phyloP scores from a whole-genome alignment of 2,329 filamentous ascomycete genomes.

The Penicillium sp. region DNA sequence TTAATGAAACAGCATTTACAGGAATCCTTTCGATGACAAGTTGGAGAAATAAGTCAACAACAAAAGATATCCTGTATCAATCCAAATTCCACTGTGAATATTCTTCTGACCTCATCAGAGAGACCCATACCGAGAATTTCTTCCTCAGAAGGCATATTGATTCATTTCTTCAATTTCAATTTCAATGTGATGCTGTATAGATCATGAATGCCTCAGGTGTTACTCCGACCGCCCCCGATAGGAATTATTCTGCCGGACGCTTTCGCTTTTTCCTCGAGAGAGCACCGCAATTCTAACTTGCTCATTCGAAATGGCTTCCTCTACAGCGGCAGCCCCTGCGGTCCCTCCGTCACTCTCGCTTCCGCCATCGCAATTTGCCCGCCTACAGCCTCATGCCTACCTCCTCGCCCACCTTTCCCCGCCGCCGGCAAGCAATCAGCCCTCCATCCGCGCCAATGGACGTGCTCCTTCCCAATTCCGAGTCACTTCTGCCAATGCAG shows the following conservation, averaged over 20 bases:
- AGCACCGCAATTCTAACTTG: conserved; percentile 9
- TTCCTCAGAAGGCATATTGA: no score
- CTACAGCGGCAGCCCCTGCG: conserved; percentile 19
- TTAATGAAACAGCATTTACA: no score
- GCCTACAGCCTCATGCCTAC: conserved; percentile 81
- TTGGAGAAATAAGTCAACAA: no score
- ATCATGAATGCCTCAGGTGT: background rate
- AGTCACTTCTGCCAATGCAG: conserved; percentile 68
- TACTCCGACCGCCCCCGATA: conserved; percentile 20
- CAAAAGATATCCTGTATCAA: no score
- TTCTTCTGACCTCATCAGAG: no score
- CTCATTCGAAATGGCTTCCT: conserved; percentile 20
- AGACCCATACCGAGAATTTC: no score
- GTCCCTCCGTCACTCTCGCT: conserved; percentile 47
- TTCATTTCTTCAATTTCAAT: no score
- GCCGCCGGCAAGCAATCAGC: conserved; percentile 42
- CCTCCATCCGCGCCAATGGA: conserved; percentile 71
- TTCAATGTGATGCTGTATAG: background rate
- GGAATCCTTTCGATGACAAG: no score
- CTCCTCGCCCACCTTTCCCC: conserved; percentile 81
- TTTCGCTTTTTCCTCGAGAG: background rate
- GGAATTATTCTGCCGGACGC: conserved; percentile 22
- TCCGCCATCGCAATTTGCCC: conserved; percentile 68
- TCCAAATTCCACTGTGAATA: no score
- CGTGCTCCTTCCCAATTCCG: conserved; percentile 66